Evolutionary conservation across 257 asterid species (phyloP).

Genomic region (Gentiana straminea): DNA sequence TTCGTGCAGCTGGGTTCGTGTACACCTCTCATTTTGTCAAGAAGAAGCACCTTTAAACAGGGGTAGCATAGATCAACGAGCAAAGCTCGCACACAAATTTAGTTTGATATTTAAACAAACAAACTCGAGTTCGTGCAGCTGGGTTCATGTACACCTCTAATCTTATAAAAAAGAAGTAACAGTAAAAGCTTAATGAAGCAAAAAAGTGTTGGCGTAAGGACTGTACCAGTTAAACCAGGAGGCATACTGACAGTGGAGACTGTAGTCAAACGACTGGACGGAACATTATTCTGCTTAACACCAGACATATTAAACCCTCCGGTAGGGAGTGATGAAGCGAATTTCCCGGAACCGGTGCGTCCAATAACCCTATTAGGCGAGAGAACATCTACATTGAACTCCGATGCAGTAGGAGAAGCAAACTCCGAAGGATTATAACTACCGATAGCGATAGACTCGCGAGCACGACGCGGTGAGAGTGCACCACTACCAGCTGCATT

Average conservation of each 20-base stretch:
- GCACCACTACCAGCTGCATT: conserved; percentile 18
- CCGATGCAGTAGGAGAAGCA: conserved; percentile 38
- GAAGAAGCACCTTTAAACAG: no score
- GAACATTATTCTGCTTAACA: conserved; percentile 30
- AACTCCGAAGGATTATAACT: conserved; percentile 78
- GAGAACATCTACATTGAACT: conserved; percentile 35
- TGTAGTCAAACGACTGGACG: conserved; percentile 25
- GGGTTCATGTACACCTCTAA: no score
- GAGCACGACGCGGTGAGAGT: conserved; percentile 37
- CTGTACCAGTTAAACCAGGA: conserved; percentile 29
- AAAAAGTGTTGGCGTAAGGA: no score
- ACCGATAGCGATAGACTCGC: conserved; percentile 51
- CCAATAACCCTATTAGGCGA: conserved; percentile 31
- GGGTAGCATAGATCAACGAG: no score
- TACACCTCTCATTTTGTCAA: no score
- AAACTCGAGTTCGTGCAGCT: no score
- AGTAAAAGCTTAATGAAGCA: no score
- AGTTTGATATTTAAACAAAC: no score
- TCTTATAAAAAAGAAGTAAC: no score
- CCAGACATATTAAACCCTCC: conserved; percentile 43
- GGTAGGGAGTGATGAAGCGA: conserved; percentile 58
- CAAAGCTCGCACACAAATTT: no score
- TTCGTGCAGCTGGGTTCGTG: no score
- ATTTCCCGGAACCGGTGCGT: conserved; percentile 43
- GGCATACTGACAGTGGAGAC: conserved; percentile 30